Evolutionary conservation across 768 basidiomycete genomes (phyloP), one percentile per base, ranked within the genome.

Genomic region (Lyophyllum decastes): DNA sequence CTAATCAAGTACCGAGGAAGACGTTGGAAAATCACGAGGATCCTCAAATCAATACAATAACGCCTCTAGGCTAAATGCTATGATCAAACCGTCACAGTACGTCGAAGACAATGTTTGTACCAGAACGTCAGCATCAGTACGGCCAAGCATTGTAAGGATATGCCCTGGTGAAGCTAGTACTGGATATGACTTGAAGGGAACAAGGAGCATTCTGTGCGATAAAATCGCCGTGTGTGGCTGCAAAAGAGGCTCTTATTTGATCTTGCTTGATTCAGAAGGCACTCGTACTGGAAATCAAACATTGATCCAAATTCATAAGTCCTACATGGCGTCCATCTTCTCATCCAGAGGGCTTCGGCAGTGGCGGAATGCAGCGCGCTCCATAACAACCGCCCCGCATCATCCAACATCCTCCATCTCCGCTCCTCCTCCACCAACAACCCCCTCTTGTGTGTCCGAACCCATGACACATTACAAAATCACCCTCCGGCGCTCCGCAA

Each of bases 401-500:
- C 47, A 14, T 25, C 50, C n/a, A 25, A 30, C 40, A 11, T 5
- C 41, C 7, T 26, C 54, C 33, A 38, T 43, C 22, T 46, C 45
- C 2, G 14, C 52, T 38, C 27, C 54, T 40, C 50, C 54, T 21
- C 53, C 46, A n/a, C 43, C 46, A 21, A 19, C 52, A 40, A 47
- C 50, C 24, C 2, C 54, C 25, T 51, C 55, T 8, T 48, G 22
- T 16, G 49, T 49, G 16, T 49, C 54, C 25, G 60, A 59, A 38
- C 74, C 78, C 52, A 75, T 72, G 27, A 92, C 94, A 0, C 92
- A 96, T 73, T 95, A 83, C 78, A 91, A 90, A 76, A 89, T 98
- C 65, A 96, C 94, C 19, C 86, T 95, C 26, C 83, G 83, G 10
- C 90, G 95, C 54, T 95, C 94, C 5, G 88, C 86, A 49, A 95